These are phyloP conservation scores for Mucor piriformis DNA, from an alignment of 371 early-diverging fungal species.

Conservation along the genomic window DNA sequence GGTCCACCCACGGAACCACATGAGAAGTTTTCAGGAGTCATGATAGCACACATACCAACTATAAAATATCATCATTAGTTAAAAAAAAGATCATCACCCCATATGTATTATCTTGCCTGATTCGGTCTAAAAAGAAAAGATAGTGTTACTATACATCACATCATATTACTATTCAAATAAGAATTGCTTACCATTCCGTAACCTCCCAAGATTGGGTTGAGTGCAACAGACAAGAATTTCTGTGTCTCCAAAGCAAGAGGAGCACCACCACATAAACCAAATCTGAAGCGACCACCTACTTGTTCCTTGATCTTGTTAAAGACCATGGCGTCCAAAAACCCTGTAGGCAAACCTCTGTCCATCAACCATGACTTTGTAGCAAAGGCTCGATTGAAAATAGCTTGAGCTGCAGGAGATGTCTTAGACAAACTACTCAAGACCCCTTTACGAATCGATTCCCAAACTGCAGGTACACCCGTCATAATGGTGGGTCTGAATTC, in stretches of 20 bases:
- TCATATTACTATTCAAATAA: background rate
- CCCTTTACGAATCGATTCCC: conserved; percentile 74
- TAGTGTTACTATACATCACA: background rate
- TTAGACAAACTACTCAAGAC: conserved; percentile 59
- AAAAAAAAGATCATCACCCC: conserved; percentile 14
- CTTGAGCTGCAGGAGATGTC: conserved; percentile 44
- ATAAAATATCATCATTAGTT: too few relatives aligned
- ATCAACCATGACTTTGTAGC: conserved; percentile 62
- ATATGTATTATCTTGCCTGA: conserved; percentile 15
- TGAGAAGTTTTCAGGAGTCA: conserved; percentile 63
- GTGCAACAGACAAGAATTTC: conserved; percentile 66
- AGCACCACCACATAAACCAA: conserved; percentile 84
- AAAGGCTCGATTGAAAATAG: conserved; percentile 66
- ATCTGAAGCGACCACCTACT: conserved; percentile 79
- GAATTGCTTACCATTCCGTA: conserved; percentile 59
- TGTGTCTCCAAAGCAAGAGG: conserved; percentile 75
- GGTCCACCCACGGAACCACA: conserved; percentile 83
- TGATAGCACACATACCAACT: conserved; percentile 62
- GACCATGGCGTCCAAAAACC: conserved; percentile 70
- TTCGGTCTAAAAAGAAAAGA: conserved; percentile 1
- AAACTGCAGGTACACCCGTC: conserved; percentile 80
- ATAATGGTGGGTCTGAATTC: conserved; percentile 81
- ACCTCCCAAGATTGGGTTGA: conserved; percentile 76
- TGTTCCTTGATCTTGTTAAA: conserved; percentile 75
- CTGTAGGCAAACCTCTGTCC: conserved; percentile 56